Evolutionary conservation across 306 rosid genomes (phyloP), one percentile per base, ranked within the genome.

Genomic region (Prunus padus): DNA sequence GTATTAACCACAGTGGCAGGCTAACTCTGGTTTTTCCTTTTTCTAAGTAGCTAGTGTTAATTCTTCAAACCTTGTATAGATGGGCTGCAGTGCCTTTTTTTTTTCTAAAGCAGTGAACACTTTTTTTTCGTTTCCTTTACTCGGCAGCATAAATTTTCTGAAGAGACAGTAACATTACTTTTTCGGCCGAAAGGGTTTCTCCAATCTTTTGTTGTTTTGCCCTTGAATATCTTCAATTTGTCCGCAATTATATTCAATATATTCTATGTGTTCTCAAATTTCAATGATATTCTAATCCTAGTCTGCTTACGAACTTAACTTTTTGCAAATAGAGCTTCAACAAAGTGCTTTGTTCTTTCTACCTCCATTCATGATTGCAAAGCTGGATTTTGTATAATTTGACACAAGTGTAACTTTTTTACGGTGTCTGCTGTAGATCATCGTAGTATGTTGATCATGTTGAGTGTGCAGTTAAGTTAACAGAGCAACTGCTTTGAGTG

Each of bases 1-100:
- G 89, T 73, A 67, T 78, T 71, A 78, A 57, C 72, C 65, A 37
- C 42, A 73, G 82, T 62, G 79, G 73, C 76, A 69, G 72, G 56
- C 74, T n/a, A 62, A 73, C 76, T 79, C 30, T 72, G 50, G 15
- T 49, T 71, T 15, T 60, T 46, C 80, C 61, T 46, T 65, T 46
- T 40, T 46, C 51, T 11, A 51, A 5, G 19, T 62, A 55, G 76
- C 72, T 12, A 51, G 62, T 75, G 23, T 55, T 71, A n/a, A 75
- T 59, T 44, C 76, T 15, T 65, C 47, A 49, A 71, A 67, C 69
- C 44, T 79, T 87, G 89, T 84, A 87, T 82, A 69, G 77, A 74
- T 11, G 66, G 60, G 65, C 22, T 49, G 66, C 71, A 20, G 13
- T 56, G 79, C 75, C 76, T 55, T 64, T 25, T 65, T 44, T 18